Evolutionary conservation across 352 stramenopile species (phyloP), one percentile per base, ranked within the genome.

Genomic region (Phytophthora kernoviae): DNA sequence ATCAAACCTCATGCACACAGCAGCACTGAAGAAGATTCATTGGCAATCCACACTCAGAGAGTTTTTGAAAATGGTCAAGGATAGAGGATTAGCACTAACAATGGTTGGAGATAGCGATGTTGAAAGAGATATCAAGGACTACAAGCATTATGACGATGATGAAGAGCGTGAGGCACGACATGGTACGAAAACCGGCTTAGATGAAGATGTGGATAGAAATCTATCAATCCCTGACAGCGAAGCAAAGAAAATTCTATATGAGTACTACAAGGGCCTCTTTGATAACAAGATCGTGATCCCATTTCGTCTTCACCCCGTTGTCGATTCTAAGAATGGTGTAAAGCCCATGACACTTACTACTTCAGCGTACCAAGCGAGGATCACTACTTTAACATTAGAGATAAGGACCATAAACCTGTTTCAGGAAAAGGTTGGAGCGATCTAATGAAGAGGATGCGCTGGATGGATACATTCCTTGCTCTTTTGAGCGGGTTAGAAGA

Each of bases 151-250:
- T 26, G 27, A 14, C 36, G 52, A 18, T 17, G 52, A 59, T 22
- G 26, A 26, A n/a, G 32, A 21, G 3, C 41, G 51, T 24, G 52
- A 41, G 3, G 32, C 22, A 40, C 42, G 34, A 22, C n/a, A 8
- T n/a, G n/a, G n/a, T n/a, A n/a, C n/a, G n/a, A n/a, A n/a, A n/a
- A n/a, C n/a, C n/a, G n/a, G n/a, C n/a, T 46, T 51, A 24, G 52
- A 59, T 59, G 52, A 45, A 30, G 52, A 51, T 49, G 51, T 45
- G 30, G n/a, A 59, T 46, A 17, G 39, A 59, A 44, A 37, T 1
- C 52, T 59, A 52, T 30, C 15, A 2, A 51, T 17, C 5, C 11
- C 36, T 17, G 36, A 42, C 8, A 42, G 20, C 15, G 36, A 42
- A 20, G 36, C 36, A 20, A 42, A 42, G 20, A 42, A 3, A 42